Evolutionary conservation across 2,329 filamentous ascomycete genomes (phyloP), one percentile per base, ranked within the genome.

Genomic region (Geosmithia flava): DNA sequence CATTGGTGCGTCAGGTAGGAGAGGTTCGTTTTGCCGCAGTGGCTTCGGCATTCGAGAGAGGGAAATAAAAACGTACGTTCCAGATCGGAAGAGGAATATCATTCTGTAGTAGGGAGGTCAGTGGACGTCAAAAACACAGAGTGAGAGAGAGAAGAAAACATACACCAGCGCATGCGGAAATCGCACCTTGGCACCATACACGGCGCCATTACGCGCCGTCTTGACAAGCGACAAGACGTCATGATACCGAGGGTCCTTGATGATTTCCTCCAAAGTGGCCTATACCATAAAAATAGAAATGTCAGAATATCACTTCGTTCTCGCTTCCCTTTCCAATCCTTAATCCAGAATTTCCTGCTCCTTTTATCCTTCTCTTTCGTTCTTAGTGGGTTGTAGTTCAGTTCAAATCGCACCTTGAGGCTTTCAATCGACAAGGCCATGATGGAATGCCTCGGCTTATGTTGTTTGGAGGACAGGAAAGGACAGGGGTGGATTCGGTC

Each of bases 141-240:
- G 41, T 3, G 33, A 37, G 33, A 37, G 33, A 11, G 41, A 42
- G 10, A n/a, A 42, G 15, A 17, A 15, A 16, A 49, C 71, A 53
- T 67, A 76, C 72, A 98, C 93, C 56, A 98, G 77, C 52, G 93
- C 93, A 70, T 98, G 93, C 54, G 93, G 93, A 70, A 98, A 97
- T 54, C 93, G 90, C 66, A 98, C 88, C 78, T 97, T 97, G 58
- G 87, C 81, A 52, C 93, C 93, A 69, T 98, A 98, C 53, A 98
- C 88, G 55, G 90, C 83, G 65, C 93, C 93, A 80, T 97, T 98
- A 68, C 93, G 88, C 55, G 93, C 85, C 59, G 82, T 88, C 76
- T 98, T 98, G 65, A 95, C 65, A 55, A 98, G 75, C 49, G 87
- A 80, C 52, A 98, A 78, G 49, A 89, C 64, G 58, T 93, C 87